These are phyloP conservation scores for Botrytis fabae DNA, from an alignment of 2,329 filamentous ascomycete species.

Conservation along the genomic window DNA sequence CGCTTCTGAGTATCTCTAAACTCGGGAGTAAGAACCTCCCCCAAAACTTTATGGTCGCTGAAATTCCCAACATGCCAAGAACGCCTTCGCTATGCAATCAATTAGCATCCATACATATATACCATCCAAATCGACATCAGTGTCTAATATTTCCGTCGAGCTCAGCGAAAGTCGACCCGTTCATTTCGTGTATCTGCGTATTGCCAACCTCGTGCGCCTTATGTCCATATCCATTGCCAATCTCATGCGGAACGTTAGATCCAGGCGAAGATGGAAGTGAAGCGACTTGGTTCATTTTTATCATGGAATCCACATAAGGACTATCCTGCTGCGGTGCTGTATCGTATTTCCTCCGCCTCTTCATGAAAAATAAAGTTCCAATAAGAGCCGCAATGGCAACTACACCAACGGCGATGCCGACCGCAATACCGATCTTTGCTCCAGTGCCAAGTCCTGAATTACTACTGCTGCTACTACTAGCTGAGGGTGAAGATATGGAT, in stretches of 20 bases:
- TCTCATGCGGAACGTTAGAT: neutral
- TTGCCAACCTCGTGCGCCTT: neutral
- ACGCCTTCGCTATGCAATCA: neutral
- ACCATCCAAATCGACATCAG: neutral
- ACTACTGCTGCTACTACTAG: neutral
- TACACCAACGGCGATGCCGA: neutral
- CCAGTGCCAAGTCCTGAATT: neutral
- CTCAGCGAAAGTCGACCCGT: neutral
- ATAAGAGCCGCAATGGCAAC: neutral
- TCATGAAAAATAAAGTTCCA: neutral
- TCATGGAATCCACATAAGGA: neutral
- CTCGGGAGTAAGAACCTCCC: no score
- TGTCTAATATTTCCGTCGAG: neutral
- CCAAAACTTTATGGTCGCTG: neutral
- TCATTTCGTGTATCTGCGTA: neutral
- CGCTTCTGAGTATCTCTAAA: neutral
- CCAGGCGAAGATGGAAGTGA: neutral
- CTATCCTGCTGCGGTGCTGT: neutral
- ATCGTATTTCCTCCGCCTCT: neutral
- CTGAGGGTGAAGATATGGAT: neutral
- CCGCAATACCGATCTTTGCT: slow-evolving; percentile 3
- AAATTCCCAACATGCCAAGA: neutral
- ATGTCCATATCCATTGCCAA: neutral
- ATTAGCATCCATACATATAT: neutral
- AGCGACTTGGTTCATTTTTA: neutral